phyloP scores from a whole-genome alignment of 2,329 filamentous ascomycete genomes.

The Chrysoporthe austroafricana region DNA sequence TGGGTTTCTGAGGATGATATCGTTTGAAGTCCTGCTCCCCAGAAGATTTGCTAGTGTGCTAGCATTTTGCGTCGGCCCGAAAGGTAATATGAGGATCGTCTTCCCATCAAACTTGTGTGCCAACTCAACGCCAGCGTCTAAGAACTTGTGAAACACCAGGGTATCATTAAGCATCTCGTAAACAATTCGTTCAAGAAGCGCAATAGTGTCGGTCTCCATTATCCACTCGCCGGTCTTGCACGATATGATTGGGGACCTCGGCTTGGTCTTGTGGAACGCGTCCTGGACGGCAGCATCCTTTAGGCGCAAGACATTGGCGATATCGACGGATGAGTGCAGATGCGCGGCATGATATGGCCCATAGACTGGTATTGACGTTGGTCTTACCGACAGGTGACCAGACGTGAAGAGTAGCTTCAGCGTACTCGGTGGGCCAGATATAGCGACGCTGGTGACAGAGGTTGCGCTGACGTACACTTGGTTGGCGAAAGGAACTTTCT shows the following conservation, averaged over 20 bases:
- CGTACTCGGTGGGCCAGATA: constrained; percentile 58
- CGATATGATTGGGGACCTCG: constrained; percentile 55
- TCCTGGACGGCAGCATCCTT: constrained; percentile 44
- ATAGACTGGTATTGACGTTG: constrained; percentile 56
- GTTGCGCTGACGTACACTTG: constrained; percentile 59
- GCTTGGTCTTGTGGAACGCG: constrained; percentile 47
- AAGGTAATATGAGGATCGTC: constrained; percentile 52
- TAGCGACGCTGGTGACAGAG: constrained; percentile 51
- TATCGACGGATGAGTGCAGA: constrained; percentile 49
- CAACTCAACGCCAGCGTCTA: constrained; percentile 51
- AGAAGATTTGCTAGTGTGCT: constrained; percentile 50
- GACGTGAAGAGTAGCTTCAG: constrained; percentile 49
- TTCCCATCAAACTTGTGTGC: constrained; percentile 45
- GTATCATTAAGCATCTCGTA: constrained; percentile 55
- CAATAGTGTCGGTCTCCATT: constrained; percentile 43
- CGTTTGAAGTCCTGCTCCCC: constrained; percentile 46
- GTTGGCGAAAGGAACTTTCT: constrained; percentile 49
- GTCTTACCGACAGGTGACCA: constrained; percentile 45
- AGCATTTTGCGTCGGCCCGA: constrained; percentile 54
- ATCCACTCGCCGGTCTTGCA: constrained; percentile 52
- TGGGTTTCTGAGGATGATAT: constrained; percentile 46
- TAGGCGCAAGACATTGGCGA: constrained; percentile 51
- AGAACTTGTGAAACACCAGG: constrained; percentile 51
- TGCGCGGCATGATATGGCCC: constrained; percentile 62
- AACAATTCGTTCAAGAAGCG: constrained; percentile 48